These are phyloP conservation scores for Trichosporon sp. DNA, from an alignment of 1,284 basidiomycete species.

Conservation along the genomic window DNA sequence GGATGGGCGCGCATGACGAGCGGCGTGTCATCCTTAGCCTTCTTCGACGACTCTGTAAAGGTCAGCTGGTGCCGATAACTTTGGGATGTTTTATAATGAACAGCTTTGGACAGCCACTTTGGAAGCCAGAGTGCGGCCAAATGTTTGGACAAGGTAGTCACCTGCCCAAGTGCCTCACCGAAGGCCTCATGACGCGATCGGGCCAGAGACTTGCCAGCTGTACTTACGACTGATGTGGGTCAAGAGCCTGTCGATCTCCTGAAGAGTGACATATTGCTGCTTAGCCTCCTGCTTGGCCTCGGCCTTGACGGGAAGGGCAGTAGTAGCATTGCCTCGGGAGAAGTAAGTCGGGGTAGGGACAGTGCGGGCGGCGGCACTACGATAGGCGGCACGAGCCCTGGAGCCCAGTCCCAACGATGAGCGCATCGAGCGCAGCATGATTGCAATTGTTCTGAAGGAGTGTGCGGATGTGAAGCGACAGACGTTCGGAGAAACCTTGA, in stretches of 20 bases:
- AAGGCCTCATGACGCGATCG: not conserved
- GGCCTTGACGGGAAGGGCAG: not conserved
- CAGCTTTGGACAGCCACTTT: too few relatives aligned
- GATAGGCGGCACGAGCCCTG: slow-evolving; percentile 3
- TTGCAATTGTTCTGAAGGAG: not conserved
- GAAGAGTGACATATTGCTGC: slow-evolving; percentile 47
- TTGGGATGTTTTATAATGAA: too few relatives aligned
- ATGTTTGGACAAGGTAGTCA: not conserved
- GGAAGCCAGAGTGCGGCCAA: too few relatives aligned
- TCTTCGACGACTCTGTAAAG: slow-evolving; percentile 36
- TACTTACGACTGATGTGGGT: slow-evolving; percentile 51
- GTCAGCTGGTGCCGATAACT: not conserved
- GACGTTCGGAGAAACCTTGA: not conserved
- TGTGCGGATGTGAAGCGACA: not conserved
- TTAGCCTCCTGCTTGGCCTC: slow-evolving; percentile 29
- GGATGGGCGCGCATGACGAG: slow-evolving; percentile 50
- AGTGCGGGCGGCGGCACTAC: not conserved
- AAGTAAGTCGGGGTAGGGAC: not conserved
- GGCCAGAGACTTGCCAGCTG: not conserved
- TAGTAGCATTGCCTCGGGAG: slow-evolving; percentile 14
- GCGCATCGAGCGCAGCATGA: slow-evolving; percentile 17
- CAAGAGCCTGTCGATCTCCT: slow-evolving; percentile 53
- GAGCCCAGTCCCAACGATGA: slow-evolving; percentile 3
- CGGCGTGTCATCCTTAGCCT: slow-evolving; percentile 43
- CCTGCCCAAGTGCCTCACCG: not conserved